These are phyloP conservation scores for Ogataea parapolymorpha DNA, from an alignment of 805 yeast species.

Conservation along the genomic window DNA sequence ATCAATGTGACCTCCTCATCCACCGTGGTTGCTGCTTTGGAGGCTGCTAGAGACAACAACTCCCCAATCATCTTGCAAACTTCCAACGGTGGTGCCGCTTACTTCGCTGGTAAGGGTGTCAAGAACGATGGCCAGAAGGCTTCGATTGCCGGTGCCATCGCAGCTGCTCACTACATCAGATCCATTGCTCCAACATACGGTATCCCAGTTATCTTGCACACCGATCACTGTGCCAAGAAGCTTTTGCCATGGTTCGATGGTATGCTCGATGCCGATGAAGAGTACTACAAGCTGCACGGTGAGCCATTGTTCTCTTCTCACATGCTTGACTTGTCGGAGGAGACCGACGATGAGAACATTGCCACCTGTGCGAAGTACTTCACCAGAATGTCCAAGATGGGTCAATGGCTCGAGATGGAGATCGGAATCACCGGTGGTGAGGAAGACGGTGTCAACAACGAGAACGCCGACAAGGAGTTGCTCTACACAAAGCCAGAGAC, in stretches of 20 bases:
- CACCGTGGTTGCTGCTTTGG: slow-evolving; percentile 93
- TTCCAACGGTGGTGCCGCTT: slow-evolving; percentile 99
- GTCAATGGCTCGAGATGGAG: slow-evolving; percentile 99
- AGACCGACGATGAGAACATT: slow-evolving; percentile 93
- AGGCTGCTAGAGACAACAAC: slow-evolving; percentile 92
- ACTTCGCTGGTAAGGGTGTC: slow-evolving; percentile 99
- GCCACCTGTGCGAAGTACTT: slow-evolving; percentile 92
- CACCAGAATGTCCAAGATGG: slow-evolving; percentile 87
- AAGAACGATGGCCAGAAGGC: slow-evolving; percentile 91
- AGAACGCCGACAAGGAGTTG: slow-evolving; percentile 79
- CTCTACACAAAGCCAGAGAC: slow-evolving; percentile 96
- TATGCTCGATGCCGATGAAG: slow-evolving; percentile 95
- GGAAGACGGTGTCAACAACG: slow-evolving; percentile 99
- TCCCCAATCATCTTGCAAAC: slow-evolving; percentile 96
- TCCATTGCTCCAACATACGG: slow-evolving; percentile 95
- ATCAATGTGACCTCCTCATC: slow-evolving; percentile 98
- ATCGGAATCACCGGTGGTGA: slow-evolving; percentile 99
- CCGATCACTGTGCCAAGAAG: slow-evolving; percentile 99
- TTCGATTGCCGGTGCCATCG: slow-evolving; percentile 88
- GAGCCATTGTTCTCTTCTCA: slow-evolving; percentile 98
- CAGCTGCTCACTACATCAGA: slow-evolving; percentile 98
- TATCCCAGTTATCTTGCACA: slow-evolving; percentile 93
- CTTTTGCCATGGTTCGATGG: slow-evolving; percentile 98
- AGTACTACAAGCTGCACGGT: slow-evolving; percentile 78
- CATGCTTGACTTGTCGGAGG: slow-evolving; percentile 98